Conservation (phyloP, 2,329 filamentous ascomycete genomes). For the Colletotrichum graminicola region DNA sequence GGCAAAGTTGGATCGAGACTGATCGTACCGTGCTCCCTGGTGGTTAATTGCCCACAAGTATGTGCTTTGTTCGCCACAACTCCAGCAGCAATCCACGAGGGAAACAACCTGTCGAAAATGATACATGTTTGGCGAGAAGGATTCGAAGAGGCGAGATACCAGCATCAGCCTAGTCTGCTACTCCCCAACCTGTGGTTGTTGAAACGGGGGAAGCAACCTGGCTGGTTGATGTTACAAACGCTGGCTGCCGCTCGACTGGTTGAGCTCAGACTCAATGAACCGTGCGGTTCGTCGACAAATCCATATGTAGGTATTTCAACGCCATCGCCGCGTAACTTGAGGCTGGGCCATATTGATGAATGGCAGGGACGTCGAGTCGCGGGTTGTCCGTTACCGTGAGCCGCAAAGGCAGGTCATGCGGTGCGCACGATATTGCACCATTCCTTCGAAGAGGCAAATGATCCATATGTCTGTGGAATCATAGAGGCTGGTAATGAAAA, state of each 20-base stretch:
- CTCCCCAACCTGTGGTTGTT: conserved; percentile 11
- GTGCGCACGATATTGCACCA: background rate
- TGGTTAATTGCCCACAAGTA: no score
- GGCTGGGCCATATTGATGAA: conserved; percentile 3
- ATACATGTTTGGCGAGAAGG: background rate
- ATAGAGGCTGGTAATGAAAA: conserved; percentile 14
- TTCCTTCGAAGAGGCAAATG: background rate
- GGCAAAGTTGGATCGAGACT: background rate
- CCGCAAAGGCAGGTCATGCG: background rate
- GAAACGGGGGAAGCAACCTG: conserved; percentile 49
- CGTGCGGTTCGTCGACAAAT: conserved; percentile 5
- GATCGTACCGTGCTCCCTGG: background rate
- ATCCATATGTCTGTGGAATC: background rate
- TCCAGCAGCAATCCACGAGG: background rate
- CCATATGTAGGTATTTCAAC: background rate
- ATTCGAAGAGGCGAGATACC: background rate
- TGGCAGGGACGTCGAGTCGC: conserved; percentile 17
- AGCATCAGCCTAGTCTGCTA: background rate
- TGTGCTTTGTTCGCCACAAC: background rate
- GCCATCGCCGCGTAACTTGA: background rate
- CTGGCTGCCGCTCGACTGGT: conserved; percentile 26
- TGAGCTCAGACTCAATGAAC: background rate
- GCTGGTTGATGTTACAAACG: conserved; percentile 45
- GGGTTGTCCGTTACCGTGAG: background rate
- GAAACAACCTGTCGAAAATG: background rate